phyloP scores from a whole-genome alignment of 371 early-diverging fungal species.

The Mortierella sp. region DNA sequence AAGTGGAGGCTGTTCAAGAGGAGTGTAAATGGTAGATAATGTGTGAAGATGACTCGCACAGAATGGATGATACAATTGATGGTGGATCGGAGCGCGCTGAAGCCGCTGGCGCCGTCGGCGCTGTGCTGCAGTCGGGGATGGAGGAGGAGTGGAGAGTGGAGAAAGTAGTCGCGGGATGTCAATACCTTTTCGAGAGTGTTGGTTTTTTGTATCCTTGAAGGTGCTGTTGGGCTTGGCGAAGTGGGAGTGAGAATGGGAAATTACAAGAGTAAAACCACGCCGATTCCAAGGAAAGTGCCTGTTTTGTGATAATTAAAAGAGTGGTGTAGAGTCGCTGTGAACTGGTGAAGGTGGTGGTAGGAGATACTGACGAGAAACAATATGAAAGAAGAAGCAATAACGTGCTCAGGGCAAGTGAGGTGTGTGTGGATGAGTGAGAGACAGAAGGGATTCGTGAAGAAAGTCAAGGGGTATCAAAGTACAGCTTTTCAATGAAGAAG shows the following conservation, averaged over 20 bases:
- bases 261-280: background rate
- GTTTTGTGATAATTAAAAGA: background rate
- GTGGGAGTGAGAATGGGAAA: background rate
- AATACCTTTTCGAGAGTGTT: background rate
- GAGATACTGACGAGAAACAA: background rate
- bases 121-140: slow-evolving; percentile 7
- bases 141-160: background rate
- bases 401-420: slow-evolving; percentile 5
- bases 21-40: background rate
- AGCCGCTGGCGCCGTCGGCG: background rate
- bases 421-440: background rate
- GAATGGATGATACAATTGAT: background rate
- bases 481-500: background rate
- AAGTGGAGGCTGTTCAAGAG: background rate
- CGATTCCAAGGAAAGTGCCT: background rate
- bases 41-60: background rate
- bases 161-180: slow-evolving; percentile 1
- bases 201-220: background rate
- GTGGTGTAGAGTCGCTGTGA: background rate
- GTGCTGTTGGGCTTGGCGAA: background rate
- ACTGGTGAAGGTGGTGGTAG: background rate
- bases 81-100: slow-evolving; percentile 3
- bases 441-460: background rate
- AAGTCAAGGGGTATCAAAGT: background rate
- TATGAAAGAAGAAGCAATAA: background rate